phyloP scores from a whole-genome alignment of 2,329 filamentous ascomycete genomes.

The Orbilia blumenaviensis region DNA sequence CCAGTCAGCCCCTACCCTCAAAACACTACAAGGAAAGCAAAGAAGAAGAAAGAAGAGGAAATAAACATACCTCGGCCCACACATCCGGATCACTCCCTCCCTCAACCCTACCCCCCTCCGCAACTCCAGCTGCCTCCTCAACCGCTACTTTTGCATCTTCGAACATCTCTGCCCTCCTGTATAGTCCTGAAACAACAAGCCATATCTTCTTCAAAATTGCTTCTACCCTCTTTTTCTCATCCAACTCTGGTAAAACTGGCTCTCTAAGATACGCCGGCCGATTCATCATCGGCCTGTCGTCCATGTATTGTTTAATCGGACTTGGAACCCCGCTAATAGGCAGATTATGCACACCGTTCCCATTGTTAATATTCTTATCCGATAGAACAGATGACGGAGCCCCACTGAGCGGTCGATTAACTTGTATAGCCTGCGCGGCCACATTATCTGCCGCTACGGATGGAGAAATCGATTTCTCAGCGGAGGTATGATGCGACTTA shows the following conservation, averaged over 20 bases:
- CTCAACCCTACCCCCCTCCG: conserved; percentile 70
- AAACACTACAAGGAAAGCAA: not conserved
- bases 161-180: conserved; percentile 79
- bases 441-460: conserved; percentile 19
- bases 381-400: conserved; percentile 18
- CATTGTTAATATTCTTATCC: conserved; percentile 34
- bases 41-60: not conserved
- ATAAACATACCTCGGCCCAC: conserved; percentile 74
- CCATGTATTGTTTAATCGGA: conserved; percentile 54
- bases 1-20: conserved; percentile 54
- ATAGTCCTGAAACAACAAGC: conserved; percentile 88
- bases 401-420: conserved; percentile 8
- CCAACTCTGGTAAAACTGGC: conserved; percentile 55
- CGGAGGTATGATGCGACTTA: not conserved
- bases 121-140: conserved; percentile 80
- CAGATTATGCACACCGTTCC: conserved; percentile 55
- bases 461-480: conserved; percentile 4
- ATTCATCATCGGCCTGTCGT: conserved; percentile 55
- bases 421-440: conserved; percentile 24
- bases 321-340: conserved; percentile 54
- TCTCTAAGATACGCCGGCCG: conserved; percentile 56
- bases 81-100: conserved; percentile 68
- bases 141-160: conserved; percentile 83
- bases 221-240: conserved; percentile 59
- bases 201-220: conserved; percentile 79